A percentile compares a stretch with the other conserved stretches of the same genome.
Conservation (phyloP, 2,329 filamentous ascomycete genomes). For the Colletotrichum endophyticum region DNA sequence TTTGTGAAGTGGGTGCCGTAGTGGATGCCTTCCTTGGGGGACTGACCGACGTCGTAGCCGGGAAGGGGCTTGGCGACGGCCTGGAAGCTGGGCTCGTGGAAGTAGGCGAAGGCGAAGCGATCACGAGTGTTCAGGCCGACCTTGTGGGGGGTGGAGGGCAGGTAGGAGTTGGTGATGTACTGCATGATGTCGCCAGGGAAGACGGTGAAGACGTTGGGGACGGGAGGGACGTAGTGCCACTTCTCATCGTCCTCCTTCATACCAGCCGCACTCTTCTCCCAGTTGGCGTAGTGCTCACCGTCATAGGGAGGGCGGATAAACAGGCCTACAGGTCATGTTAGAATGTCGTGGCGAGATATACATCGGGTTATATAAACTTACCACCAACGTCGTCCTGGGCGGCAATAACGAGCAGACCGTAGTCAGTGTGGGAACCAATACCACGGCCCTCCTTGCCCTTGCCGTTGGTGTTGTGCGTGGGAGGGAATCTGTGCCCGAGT, state of each 20-base stretch:
- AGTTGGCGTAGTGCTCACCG: constrained; percentile 48
- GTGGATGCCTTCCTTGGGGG: constrained; percentile 44
- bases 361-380: constrained; percentile 11
- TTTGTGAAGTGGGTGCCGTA: constrained; percentile 59
- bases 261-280: constrained; percentile 48
- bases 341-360: not conserved
- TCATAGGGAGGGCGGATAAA: constrained; percentile 49
- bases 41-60: constrained; percentile 37
- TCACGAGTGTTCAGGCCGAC: constrained; percentile 53
- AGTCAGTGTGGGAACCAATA: constrained; percentile 58
- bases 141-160: constrained; percentile 55
- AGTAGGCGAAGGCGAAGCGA: constrained; percentile 54
- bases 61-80: constrained; percentile 47
- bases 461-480: constrained; percentile 42
- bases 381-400: constrained; percentile 55
- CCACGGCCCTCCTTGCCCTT: constrained; percentile 54
- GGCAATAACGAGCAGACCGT: constrained; percentile 55
- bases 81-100: constrained; percentile 56
- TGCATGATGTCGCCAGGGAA: constrained; percentile 60
- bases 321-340: constrained; percentile 33
- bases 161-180: constrained; percentile 49
- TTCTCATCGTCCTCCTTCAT: constrained; percentile 46
- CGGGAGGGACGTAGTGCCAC: constrained; percentile 54
- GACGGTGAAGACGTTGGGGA: constrained; percentile 49
- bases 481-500: constrained; percentile 32